Evolutionary conservation across 495 filamentous ascomycete species (phyloP), one percentile per base, ranked within the genome.

Genomic region (Delitschia confertaspora): DNA sequence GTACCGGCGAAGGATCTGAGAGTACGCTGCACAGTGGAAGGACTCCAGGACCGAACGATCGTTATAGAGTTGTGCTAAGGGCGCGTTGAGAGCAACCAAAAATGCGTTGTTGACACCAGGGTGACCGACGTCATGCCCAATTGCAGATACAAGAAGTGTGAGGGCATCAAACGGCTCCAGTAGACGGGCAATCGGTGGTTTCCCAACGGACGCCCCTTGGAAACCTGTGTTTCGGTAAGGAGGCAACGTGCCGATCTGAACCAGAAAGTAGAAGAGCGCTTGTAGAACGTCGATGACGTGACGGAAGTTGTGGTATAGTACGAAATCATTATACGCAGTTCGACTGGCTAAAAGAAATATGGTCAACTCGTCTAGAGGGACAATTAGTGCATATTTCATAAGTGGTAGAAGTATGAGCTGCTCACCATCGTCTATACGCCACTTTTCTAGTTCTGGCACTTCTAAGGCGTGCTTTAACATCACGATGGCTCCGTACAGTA

Each of bases 51-150:
- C 91, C 11, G 91, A 98, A 49, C 82, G 83, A 61, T 98, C 91
- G 60, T 96, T 98, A 65, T 98, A 98, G 10, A 96, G 69, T 59
- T 96, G 91, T n/a, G 91, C 91, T 13, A 98, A 70, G 9, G 91
- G 93, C 27, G 91, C 84, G 58, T 95, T 94, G 16, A 95, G 76
- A 36, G 83, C 85, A 18, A 95, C 79, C 6, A 98, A 68, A 59
- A 98, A 98, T 10, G 87, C 86, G 60, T 98, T 98, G 67, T 96
- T 98, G 44, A 98, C 93, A 25, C 91, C 91, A 11, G 91, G 91
- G 63, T 98, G 91, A 23, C 93, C 91, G 27, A 95, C 91, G 57
- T 98, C 91, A 53, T 98, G 91, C 29, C 91, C 91, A 60, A 98
- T 93, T 5, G 91, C 91, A 9, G 88, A 88, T 47, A 96, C 80